phyloP scores from a whole-genome alignment of 257 asterid species.

The Penstemon newberryi region DNA sequence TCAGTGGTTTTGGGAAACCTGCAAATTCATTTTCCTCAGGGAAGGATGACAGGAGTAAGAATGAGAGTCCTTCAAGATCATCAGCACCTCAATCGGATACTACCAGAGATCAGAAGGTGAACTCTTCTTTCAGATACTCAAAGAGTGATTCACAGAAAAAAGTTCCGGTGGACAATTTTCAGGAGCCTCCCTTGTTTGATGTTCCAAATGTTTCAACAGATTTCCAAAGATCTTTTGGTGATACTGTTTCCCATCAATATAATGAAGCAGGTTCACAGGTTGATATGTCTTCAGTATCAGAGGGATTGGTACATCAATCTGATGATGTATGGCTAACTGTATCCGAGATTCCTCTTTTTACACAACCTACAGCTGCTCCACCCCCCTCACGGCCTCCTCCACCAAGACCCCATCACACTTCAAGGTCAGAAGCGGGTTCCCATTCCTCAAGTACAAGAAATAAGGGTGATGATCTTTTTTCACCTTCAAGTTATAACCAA shows the following conservation, averaged over 20 bases:
- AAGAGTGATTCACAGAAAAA: constrained; percentile 52
- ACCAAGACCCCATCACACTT: constrained; percentile 64
- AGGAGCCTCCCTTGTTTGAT: constrained; percentile 77
- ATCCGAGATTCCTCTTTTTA: constrained; percentile 88
- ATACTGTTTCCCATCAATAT: constrained; percentile 56
- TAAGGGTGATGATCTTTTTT: constrained; percentile 56
- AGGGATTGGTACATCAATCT: constrained; percentile 49
- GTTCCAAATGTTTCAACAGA: constrained; percentile 58
- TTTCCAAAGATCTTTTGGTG: constrained; percentile 55
- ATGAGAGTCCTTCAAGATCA: constrained; percentile 53
- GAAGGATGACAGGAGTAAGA: constrained; percentile 51
- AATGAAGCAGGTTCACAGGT: constrained; percentile 50
- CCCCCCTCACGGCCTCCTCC: constrained; percentile 99
- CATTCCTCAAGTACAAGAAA: constrained; percentile 57
- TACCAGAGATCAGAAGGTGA: constrained; percentile 48
- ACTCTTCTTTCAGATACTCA: constrained; percentile 56
- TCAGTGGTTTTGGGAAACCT: constrained; percentile 56
- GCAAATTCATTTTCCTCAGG: constrained; percentile 56
- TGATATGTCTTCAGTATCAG: constrained; percentile 56
- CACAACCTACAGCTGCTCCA: constrained; percentile 88
- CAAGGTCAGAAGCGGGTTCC: constrained; percentile 51
- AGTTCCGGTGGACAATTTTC: constrained; percentile 50
- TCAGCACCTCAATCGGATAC: constrained; percentile 49
- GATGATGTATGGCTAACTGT: constrained; percentile 89
- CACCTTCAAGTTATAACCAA: constrained; percentile 53